Percentiles rank a stretch among this genome's conserved stretches.
These are phyloP conservation scores for Xanthoconium purpureum DNA, from an alignment of 768 basidiomycete genomes.

Conservation along the genomic window DNA sequence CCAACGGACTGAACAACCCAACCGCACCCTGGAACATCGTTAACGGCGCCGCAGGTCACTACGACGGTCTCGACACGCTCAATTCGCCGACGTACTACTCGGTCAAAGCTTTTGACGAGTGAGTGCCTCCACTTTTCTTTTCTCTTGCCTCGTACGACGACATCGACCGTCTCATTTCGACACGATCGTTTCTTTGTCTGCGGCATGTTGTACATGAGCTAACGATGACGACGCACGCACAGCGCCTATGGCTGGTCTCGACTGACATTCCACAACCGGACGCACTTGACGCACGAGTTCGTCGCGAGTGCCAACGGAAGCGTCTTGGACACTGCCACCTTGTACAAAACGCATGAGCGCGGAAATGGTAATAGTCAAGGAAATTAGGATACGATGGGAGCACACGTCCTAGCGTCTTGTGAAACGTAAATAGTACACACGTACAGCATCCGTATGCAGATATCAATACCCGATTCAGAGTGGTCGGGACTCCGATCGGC, in stretches of 20 bases:
- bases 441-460: background rate
- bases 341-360: conserved; percentile 24
- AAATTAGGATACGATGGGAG: background rate
- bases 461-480: too few relatives aligned
- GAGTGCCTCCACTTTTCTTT: background rate
- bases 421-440: too few relatives aligned
- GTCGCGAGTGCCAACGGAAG: conserved; percentile 29
- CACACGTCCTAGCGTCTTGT: background rate
- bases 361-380: background rate
- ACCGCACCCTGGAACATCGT: conserved; percentile 27
- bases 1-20: conserved; percentile 25
- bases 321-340: conserved; percentile 20
- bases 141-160: background rate
- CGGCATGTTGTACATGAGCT: background rate
- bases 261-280: conserved; percentile 29
- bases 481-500: background rate
- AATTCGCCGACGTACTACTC: background rate
- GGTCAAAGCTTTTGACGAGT: conserved; percentile 12
- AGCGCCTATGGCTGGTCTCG: conserved; percentile 29
- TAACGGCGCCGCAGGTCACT: conserved; percentile 28
- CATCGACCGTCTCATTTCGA: background rate
- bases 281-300: conserved; percentile 30
- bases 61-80: conserved; percentile 26
- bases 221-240: background rate
- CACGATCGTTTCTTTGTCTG: background rate